Evolutionary conservation across 2,329 filamentous ascomycete genomes (phyloP).

Genomic region (Botrytis sinoallii): DNA sequence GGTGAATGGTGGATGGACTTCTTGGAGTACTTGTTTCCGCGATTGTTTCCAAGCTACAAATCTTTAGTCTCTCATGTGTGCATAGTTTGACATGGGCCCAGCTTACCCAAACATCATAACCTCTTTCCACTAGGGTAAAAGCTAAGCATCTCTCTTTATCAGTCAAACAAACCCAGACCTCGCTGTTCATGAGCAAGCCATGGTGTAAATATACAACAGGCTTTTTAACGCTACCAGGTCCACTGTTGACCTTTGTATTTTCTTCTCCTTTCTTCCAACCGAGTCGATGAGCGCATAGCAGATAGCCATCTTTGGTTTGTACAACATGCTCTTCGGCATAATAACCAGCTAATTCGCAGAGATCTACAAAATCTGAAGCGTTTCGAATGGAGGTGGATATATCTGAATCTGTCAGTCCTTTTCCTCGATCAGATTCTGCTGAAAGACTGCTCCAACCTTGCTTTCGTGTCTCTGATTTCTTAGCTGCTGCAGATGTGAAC

Average conservation of each 20-base stretch:
- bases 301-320: slow-evolving; percentile 89
- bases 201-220: slow-evolving; percentile 93
- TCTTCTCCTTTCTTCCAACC: slow-evolving; percentile 82
- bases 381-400: slow-evolving; percentile 77
- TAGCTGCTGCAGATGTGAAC: slow-evolving; percentile 67
- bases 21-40: slow-evolving; percentile 98
- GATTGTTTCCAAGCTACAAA: slow-evolving; percentile 82
- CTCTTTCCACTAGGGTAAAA: slow-evolving; percentile 82
- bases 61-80: slow-evolving; percentile 27
- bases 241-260: slow-evolving; percentile 71
- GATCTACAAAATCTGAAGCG: slow-evolving; percentile 86
- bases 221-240: slow-evolving; percentile 66
- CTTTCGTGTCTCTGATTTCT: slow-evolving; percentile 64
- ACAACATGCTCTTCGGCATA: slow-evolving; percentile 94
- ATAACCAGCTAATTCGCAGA: slow-evolving; percentile 90
- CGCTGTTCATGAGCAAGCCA: slow-evolving; percentile 96
- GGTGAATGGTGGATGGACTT: slow-evolving; percentile 79
- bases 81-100: background rate
- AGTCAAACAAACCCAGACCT: slow-evolving; percentile 94
- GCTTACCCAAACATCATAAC: slow-evolving; percentile 91
- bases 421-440: slow-evolving; percentile 51
- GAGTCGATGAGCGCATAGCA: slow-evolving; percentile 84
- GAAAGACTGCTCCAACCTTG: slow-evolving; percentile 60
- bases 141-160: slow-evolving; percentile 82
- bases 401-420: slow-evolving; percentile 41